Base-by-base conservation (phyloP, 1,284 basidiomycete species). In the Cerioporus squamosus region DNA sequence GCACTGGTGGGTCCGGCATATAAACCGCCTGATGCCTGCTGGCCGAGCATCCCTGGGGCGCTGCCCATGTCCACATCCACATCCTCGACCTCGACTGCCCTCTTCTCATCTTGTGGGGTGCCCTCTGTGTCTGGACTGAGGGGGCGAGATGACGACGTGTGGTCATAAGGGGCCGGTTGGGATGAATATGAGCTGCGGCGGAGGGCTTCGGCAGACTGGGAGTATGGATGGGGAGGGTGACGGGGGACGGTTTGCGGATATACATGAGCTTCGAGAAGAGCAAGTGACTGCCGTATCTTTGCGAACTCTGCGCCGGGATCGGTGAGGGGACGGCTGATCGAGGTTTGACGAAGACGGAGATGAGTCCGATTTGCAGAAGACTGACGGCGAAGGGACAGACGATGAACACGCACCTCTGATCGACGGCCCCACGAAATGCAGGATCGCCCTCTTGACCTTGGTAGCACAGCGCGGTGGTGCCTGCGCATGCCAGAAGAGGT, bases 1-100 rank as follows among this genome's bases (percentile, higher is more conserved):
- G 85, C 81, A 65, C 86, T 88, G 5, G 90, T 92, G 40, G 89
- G 82, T 36, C 90, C 90, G 40, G 87, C 81, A 70, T 89, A 92
- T 46, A 90, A 77, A 2, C 89, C 89, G 18, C 86, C 83, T 59
- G 83, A 80, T 1, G 79, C 80, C 63, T 84, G 84, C 51, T 78
- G 82, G 31, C 86, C 86, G 31, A 88, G 78, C 75, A 88, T 84
- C 8, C 87, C 88, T 26, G 88, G 89, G 3, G 81, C 80, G 45
- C 63, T 65, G 2, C 55, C 52, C 50, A 65, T 61, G 44, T 63
- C 57, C 33, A 51, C 57, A 29, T 63, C 57, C 26, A 47, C 57
- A 33, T 61, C 61, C 29, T 59, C 60, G 17, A 29, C 59, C 29
- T 59, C 60, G 12, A 36, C 18, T 45, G 71, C 69, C 45, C 12